A percentile compares a stretch with the other conserved stretches of the same genome.
Evolutionary conservation across 129 eudicot species (phyloP).

Genomic region (Artemisia annua): DNA sequence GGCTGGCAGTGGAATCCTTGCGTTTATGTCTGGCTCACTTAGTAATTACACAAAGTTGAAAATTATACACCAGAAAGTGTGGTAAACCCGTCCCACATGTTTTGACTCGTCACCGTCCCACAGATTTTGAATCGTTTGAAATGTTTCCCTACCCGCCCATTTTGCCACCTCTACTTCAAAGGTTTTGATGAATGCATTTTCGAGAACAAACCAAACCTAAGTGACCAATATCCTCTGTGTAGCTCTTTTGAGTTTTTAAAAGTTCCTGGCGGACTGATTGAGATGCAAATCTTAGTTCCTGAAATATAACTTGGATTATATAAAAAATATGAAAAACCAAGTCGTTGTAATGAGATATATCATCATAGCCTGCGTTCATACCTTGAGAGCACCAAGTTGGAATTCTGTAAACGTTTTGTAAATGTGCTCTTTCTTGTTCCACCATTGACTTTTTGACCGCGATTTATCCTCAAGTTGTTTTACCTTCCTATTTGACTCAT

Average conservation of each 20-base stretch:
- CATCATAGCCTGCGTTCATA: slow-evolving; percentile 29
- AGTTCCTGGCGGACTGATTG: slow-evolving; percentile 79
- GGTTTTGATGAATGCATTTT: neutral
- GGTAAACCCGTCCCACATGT: neutral
- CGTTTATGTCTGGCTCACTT: neutral
- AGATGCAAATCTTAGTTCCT: slow-evolving; percentile 89
- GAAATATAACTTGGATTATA: slow-evolving; percentile 31
- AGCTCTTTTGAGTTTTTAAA: slow-evolving; percentile 56
- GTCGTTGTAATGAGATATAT: neutral
- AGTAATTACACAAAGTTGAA: neutral
- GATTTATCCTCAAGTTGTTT: slow-evolving; percentile 60
- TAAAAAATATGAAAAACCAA: slow-evolving; percentile 3
- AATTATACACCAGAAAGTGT: neutral
- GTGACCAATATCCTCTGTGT: slow-evolving; percentile 57
- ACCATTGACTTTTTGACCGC: slow-evolving; percentile 43
- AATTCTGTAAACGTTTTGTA: slow-evolving; percentile 62
- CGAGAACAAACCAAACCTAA: slow-evolving; percentile 52
- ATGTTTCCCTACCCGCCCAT: neutral
- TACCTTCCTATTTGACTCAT: slow-evolving; percentile 49
- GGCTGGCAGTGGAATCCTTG: neutral
- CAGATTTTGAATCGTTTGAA: no score
- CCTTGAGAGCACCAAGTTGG: slow-evolving; percentile 73
- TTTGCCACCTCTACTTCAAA: neutral
- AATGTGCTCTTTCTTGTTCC: slow-evolving; percentile 63
- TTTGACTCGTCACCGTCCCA: no score